phyloP scores from a whole-genome alignment of 2,329 filamentous ascomycete genomes.

The Colletotrichum ledebouriae region DNA sequence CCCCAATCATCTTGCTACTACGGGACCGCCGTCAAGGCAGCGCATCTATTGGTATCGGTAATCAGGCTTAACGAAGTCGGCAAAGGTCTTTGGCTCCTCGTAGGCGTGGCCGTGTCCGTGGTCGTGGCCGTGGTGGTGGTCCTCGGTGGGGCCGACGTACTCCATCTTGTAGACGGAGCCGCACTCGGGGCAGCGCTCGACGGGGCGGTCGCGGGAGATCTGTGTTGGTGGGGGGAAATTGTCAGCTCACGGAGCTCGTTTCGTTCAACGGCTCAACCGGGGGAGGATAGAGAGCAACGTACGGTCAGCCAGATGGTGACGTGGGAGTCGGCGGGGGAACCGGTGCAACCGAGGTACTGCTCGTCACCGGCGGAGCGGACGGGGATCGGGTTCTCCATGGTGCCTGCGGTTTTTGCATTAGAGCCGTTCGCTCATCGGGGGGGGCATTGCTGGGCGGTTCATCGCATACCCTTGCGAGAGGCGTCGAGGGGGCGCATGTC shows the following conservation, averaged over 20 bases:
- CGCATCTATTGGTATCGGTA: constrained; percentile 78
- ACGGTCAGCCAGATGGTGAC: constrained; percentile 90
- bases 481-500: constrained; percentile 97
- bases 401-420: constrained; percentile 69
- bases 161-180: constrained; percentile 98
- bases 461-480: constrained; percentile 79
- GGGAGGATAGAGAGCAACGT: constrained; percentile 55
- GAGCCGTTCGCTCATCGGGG: constrained; percentile 33
- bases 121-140: constrained; percentile 67
- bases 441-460: background rate
- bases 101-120: constrained; percentile 71
- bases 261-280: constrained; percentile 17
- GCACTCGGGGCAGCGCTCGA: constrained; percentile 97
- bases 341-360: constrained; percentile 97
- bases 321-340: constrained; percentile 93
- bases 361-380: constrained; percentile 95
- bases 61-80: constrained; percentile 94
- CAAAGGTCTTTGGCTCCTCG: constrained; percentile 95
- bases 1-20: constrained; percentile 34
- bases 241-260: constrained; percentile 11
- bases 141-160: constrained; percentile 87
- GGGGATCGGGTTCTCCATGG: constrained; percentile 88
- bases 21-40: constrained; percentile 23
- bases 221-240: constrained; percentile 50
- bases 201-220: constrained; percentile 89